Percentiles rank a stretch among this genome's conserved stretches.
phyloP scores from a whole-genome alignment of 306 rosid species.

The Quercus aquifolioides region DNA sequence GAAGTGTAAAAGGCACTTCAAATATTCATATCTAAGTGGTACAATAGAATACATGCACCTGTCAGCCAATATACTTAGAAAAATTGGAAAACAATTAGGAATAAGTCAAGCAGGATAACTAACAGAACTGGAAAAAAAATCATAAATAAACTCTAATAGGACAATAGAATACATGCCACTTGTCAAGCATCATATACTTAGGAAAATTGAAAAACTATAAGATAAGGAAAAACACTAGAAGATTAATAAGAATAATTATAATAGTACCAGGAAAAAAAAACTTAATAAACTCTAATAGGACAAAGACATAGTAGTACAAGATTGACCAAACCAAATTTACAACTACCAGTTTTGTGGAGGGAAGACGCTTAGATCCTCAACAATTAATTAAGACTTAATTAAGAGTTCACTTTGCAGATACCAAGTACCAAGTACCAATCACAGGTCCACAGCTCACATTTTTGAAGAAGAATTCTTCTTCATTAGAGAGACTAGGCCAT shows the following conservation, averaged over 20 bases:
- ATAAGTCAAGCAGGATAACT: neutral
- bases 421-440: neutral
- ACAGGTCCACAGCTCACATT: neutral
- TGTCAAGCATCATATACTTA: no score
- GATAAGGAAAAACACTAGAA: no score
- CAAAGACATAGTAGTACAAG: conserved; percentile 7
- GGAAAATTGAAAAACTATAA: no score
- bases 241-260: neutral
- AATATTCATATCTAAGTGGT: conserved; percentile 8
- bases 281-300: neutral
- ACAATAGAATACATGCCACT: neutral
- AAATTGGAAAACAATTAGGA: neutral
- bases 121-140: neutral
- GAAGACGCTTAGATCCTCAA: neutral
- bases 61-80: neutral
- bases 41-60: neutral
- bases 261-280: neutral
- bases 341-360: conserved; percentile 5
- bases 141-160: neutral
- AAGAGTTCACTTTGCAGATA: neutral
- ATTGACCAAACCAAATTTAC: conserved; percentile 10
- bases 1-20: neutral
- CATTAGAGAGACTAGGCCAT: neutral
- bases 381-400: neutral
- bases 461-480: neutral